phyloP scores from a whole-genome alignment of 495 filamentous ascomycete species.

The Letharia columbiana region DNA sequence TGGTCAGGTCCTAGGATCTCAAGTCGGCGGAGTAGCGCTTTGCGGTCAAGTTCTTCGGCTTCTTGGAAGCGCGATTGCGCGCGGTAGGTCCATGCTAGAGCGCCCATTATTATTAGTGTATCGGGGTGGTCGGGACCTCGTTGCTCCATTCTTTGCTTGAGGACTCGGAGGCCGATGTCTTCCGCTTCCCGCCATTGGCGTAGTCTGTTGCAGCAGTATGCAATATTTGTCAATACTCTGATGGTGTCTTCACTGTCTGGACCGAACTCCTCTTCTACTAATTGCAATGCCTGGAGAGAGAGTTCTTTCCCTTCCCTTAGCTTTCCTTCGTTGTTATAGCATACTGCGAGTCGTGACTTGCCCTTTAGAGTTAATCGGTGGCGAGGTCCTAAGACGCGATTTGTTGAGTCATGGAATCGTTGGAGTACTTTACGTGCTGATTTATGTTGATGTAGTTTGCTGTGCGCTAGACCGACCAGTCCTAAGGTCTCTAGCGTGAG shows the following conservation, averaged over 20 bases:
- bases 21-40: slow-evolving; percentile 24
- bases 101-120: slow-evolving; percentile 29
- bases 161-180: slow-evolving; percentile 9
- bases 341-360: slow-evolving; percentile 19
- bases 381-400: slow-evolving; percentile 15
- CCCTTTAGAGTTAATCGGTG: slow-evolving; percentile 17
- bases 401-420: slow-evolving; percentile 5
- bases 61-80: slow-evolving; percentile 29
- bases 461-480: slow-evolving; percentile 14
- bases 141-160: slow-evolving; percentile 19
- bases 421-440: slow-evolving; percentile 14
- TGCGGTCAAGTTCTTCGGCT: slow-evolving; percentile 24
- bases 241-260: slow-evolving; percentile 14
- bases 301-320: slow-evolving; percentile 14
- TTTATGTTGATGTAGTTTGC: background rate
- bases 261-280: slow-evolving; percentile 15
- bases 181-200: slow-evolving; percentile 26
- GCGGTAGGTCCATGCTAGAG: slow-evolving; percentile 25
- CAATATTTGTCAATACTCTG: slow-evolving; percentile 14
- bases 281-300: slow-evolving; percentile 11
- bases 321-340: slow-evolving; percentile 7
- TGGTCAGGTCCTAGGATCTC: slow-evolving; percentile 28
- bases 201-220: slow-evolving; percentile 9
- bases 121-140: slow-evolving; percentile 28
- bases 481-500: slow-evolving; percentile 16